Evolutionary conservation across 2,329 filamentous ascomycete species (phyloP).

Genomic region (Cladorrhinum sp.): DNA sequence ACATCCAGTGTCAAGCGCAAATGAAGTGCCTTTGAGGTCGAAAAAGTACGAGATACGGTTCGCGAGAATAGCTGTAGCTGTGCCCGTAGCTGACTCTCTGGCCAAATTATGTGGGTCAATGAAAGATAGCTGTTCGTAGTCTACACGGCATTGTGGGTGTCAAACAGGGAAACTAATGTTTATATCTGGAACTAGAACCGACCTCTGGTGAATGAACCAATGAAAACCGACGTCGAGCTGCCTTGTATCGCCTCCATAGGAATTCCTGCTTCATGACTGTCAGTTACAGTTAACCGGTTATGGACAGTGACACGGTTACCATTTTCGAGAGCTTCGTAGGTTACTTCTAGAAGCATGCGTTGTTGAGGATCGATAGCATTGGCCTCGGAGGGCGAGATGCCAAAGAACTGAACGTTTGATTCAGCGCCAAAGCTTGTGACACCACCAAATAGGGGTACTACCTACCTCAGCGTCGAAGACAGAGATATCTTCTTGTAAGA

Average conservation of each 20-base stretch:
- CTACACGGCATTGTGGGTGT: conserved; percentile 28
- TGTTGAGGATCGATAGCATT: conserved; percentile 5
- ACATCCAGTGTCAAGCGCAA: conserved; percentile 24
- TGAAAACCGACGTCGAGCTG: conserved; percentile 32
- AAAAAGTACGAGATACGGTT: conserved; percentile 28
- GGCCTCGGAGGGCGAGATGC: not conserved
- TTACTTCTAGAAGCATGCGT: not conserved
- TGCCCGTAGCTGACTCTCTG: conserved; percentile 29
- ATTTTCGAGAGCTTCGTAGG: conserved; percentile 1
- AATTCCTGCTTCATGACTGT: conserved; percentile 27
- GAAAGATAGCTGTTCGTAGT: not conserved
- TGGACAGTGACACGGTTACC: not conserved
- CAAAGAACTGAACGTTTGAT: not conserved
- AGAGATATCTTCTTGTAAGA: conserved; percentile 11
- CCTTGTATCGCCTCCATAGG: conserved; percentile 28
- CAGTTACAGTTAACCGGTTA: not conserved
- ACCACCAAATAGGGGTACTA: not conserved
- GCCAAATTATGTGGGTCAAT: conserved; percentile 1
- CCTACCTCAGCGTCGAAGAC: conserved; percentile 15
- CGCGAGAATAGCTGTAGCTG: conserved; percentile 32
- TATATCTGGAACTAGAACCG: not conserved
- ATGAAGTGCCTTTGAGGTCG: conserved; percentile 18
- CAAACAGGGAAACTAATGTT: not conserved
- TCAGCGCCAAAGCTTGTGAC: not conserved
- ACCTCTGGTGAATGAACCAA: conserved; percentile 25